Evolutionary conservation across 371 early-diverging fungal species (phyloP), one percentile per base, ranked within the genome.

Genomic region (Mortierella sp.): DNA sequence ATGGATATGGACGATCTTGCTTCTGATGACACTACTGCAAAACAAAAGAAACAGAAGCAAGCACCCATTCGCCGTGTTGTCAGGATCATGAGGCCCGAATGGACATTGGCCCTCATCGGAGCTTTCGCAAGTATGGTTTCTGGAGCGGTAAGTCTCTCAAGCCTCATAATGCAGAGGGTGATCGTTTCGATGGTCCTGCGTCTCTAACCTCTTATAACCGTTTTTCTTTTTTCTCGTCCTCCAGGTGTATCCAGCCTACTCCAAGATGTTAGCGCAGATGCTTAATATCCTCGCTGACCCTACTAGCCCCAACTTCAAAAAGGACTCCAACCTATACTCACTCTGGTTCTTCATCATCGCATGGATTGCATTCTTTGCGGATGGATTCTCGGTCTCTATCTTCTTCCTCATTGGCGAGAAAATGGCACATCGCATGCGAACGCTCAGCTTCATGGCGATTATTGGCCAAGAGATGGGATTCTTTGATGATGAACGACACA

Each of bases 391-490:
- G 0, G 53, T 54, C 21, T 67, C 45, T 28, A 48, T 54, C 16
- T 66, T 66, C 28, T 54, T 54, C 47, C 47, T 59, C 7, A 59
- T 66, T 26, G 79, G 83, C 30, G 89, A 88, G 54, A 57, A 74
- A 24, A 72, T 93, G 50, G 89, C 91, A 0, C 73, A 59, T 24
- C 72, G 84, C 6, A 64, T 93, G 46, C 83, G 93, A 12, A 58
- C 72, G 21, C 64, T 80, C 58, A 67, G 80, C 3, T 92, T 92
- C 78, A 60, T 65, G 1, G 78, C 86, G 4, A 79, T 91, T 67
- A 59, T 93, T 65, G 58, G 83, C 6, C 97, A 96, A 84, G 95
- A 96, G 67, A 89, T 95, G 59, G 91, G 84, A 8, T 97, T 85
- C 71, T 96, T 92, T 81, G 98, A 97, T 73, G 84, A 89, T 23